These are phyloP conservation scores for Vigna reflexopilosa DNA, from an alignment of 306 rosid genomes.

Conservation along the genomic window DNA sequence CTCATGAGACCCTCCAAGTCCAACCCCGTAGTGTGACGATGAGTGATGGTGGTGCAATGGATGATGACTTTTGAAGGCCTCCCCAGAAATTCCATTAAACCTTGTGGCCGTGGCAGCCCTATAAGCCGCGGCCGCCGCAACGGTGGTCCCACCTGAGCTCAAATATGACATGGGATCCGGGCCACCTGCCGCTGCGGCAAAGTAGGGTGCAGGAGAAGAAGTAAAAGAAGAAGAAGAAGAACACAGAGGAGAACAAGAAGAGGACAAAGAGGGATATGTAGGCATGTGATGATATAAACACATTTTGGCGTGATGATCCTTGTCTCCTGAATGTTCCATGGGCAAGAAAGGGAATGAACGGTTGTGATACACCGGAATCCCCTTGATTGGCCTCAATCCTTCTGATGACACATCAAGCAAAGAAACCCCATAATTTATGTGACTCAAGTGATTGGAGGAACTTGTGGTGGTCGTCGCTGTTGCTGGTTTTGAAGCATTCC, in stretches of 20 bases:
- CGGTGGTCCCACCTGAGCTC: slow-evolving; percentile 38
- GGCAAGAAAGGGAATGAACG: slow-evolving; percentile 85
- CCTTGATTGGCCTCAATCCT: slow-evolving; percentile 77
- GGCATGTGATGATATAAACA: slow-evolving; percentile 66
- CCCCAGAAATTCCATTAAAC: slow-evolving; percentile 56
- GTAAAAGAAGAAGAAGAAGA: slow-evolving; percentile 26
- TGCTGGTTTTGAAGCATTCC: not conserved
- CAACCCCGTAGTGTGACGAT: slow-evolving; percentile 46
- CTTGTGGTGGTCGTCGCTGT: not conserved
- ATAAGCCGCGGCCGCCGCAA: slow-evolving; percentile 36
- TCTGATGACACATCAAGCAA: slow-evolving; percentile 61
- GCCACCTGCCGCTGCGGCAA: slow-evolving; percentile 32
- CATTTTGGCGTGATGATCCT: slow-evolving; percentile 55
- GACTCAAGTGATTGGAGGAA: slow-evolving; percentile 37
- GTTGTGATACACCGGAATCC: slow-evolving; percentile 88
- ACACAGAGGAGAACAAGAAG: slow-evolving; percentile 33
- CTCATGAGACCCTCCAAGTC: slow-evolving; percentile 49
- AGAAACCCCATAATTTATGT: slow-evolving; percentile 57
- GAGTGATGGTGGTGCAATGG: slow-evolving; percentile 66
- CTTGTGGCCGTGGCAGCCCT: slow-evolving; percentile 47
- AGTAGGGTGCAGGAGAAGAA: slow-evolving; percentile 41
- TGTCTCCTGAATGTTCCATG: slow-evolving; percentile 51
- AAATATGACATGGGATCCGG: slow-evolving; percentile 63
- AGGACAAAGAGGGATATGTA: slow-evolving; percentile 38
- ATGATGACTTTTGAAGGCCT: slow-evolving; percentile 59